Base-by-base conservation (phyloP, 768 basidiomycete species). In the Lactifluus subvellereus region DNA sequence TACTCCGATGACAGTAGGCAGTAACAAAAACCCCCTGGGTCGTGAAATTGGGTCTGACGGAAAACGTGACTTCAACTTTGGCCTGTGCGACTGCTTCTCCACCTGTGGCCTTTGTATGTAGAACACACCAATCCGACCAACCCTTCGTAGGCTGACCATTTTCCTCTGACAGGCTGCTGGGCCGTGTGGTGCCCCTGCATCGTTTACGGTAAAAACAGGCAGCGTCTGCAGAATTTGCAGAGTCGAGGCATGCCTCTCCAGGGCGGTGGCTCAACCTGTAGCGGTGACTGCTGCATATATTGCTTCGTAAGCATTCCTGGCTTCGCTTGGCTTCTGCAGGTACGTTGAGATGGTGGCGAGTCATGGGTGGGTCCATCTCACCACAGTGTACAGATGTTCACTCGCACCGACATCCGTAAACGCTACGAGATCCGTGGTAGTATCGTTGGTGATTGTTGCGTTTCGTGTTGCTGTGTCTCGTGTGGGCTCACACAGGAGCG, bases 131-230 rank as follows among this genome's bases (percentile, higher is more conserved):
- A 20, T 9, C 9, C n/a, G n/a, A 20, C 20, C 45, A 45, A 20
- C n/a, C 47, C 14, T 20, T 11, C 9, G 43, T 43, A 13, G 27
- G 16, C 20, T 48, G 10, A 48, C 22, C 20, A 27, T 13, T 5
- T 13, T 48, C 11, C 13, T 22, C 16, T 48, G 3, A 4, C 47
- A 48, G 47, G 22, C 22, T 48, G 47, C 47, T 22, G 20, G 10
- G 20, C 47, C 6, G 0, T 3, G 0, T 80, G 69, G 67, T 77
- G 72, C 71, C 79, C 80, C 0, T 80, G 78, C 68, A 62, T 79
- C 56, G 67, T 73, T 43, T 79, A 79, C 67, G 67, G 72, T 40
- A 69, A 76, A 62, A 74, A 74, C 69, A 79, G 76, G 67, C 70
- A 70, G 32, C 78, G 80, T 58, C 69, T 73, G 47, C 74, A 77